These are phyloP conservation scores for Penicillium paxilli DNA, from an alignment of 495 filamentous ascomycete genomes.

Conservation along the genomic window DNA sequence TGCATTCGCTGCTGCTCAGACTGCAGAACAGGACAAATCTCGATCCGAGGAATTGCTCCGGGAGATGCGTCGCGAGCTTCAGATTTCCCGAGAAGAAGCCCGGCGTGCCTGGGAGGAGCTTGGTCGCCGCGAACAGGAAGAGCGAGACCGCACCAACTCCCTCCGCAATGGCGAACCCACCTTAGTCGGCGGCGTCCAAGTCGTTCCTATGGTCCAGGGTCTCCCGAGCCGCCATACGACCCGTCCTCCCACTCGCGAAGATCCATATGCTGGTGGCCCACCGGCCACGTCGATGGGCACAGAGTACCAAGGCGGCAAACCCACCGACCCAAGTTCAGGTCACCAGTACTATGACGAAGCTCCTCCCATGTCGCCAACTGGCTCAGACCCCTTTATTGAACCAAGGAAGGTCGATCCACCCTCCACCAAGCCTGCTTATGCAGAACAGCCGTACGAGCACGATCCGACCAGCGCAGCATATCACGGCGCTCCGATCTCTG, in stretches of 20 bases:
- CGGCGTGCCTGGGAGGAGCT: constrained; percentile 96
- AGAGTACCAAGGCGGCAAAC: constrained; percentile 24
- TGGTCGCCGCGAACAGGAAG: constrained; percentile 89
- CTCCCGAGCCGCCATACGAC: constrained; percentile 65
- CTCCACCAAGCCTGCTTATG: constrained; percentile 30
- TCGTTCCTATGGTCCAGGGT: constrained; percentile 90
- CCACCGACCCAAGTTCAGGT: constrained; percentile 21
- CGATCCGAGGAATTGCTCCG: constrained; percentile 72
- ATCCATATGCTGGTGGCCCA: constrained; percentile 36
- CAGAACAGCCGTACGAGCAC: constrained; percentile 47
- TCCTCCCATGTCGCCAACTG: constrained; percentile 48
- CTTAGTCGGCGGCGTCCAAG: constrained; percentile 88
- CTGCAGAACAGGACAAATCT: constrained; percentile 63
- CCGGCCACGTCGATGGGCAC: constrained; percentile 23
- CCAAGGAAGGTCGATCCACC: constrained; percentile 28
- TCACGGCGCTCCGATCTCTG: constrained; percentile 33
- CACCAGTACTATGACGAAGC: constrained; percentile 46
- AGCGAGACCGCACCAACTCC: constrained; percentile 84
- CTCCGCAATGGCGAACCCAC: constrained; percentile 87
- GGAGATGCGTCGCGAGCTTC: constrained; percentile 87
- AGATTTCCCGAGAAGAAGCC: constrained; percentile 95
- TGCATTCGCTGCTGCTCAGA: constrained; percentile 59
- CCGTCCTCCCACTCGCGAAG: constrained; percentile 50
- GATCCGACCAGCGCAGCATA: constrained; percentile 35
- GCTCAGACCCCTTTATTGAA: constrained; percentile 60